Evolutionary conservation across 306 rosid species (phyloP), one percentile per base, ranked within the genome.

Genomic region (Trifolium fragiferum): DNA sequence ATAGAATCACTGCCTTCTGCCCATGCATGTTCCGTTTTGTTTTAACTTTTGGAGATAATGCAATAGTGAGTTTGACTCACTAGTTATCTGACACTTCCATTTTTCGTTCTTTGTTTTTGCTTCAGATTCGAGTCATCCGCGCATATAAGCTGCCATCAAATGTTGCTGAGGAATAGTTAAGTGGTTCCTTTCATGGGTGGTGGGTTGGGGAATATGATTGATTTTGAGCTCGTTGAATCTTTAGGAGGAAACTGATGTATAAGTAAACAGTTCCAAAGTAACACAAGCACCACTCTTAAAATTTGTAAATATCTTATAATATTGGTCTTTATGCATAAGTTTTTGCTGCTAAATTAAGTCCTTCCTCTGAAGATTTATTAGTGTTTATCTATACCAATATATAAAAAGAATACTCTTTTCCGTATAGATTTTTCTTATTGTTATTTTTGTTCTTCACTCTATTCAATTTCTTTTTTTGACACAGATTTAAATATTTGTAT

Each of bases 81-180:
- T 60, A 51, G 40, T 67, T 66, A 59, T 77, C 73, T 81, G 21
- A 86, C 64, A 86, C 68, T 65, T 33, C 62, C 20, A 66, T 35
- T 14, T 38, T 57, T 38, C 12, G 41, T 14, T 68, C 33, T 66
- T 66, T 54, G 53, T 33, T 66, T 73, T 78, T 68, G 59, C 62
- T 74, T 44, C 89, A 90, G 93, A 89, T 90, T 75, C 93, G 93
- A 27, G 90, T 84, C 60, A 84, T 84, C 47, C 89, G 89, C 46
- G 82, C 96, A 4, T 85, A 87, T 37, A 72, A 46, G 68, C 35
- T 79, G 66, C 86, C 83, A 7, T 72, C 87, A 37, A 86, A 87
- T 16, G 74, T 78, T 40, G 71, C 73, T 37, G 86, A 70, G 76
- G 83, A 79, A 68, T 78, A 74, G 81, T 32, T 40, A 55, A 82